phyloP scores from a whole-genome alignment of 2,329 filamentous ascomycete species.

The Fusarium sarcochroum region DNA sequence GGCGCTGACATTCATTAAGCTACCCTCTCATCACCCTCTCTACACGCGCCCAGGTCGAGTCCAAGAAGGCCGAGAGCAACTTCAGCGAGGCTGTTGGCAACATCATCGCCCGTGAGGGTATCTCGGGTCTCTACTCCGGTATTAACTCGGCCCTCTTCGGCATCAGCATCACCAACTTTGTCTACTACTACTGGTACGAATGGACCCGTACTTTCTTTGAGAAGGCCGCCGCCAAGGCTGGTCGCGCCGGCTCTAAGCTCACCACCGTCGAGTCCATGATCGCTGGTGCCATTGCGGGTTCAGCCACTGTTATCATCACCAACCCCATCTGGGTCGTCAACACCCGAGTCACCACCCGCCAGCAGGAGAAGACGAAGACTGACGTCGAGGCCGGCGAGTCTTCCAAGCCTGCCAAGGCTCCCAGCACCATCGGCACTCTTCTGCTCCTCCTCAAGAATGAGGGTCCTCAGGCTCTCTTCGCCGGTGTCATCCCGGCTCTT shows the following conservation, averaged over 20 bases:
- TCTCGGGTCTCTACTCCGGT: constrained; percentile 90
- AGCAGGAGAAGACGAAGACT: constrained; percentile 66
- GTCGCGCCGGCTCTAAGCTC: constrained; percentile 83
- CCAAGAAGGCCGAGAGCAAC: constrained; percentile 88
- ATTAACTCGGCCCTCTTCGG: constrained; percentile 96
- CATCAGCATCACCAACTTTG: constrained; percentile 98
- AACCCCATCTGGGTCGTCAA: constrained; percentile 99
- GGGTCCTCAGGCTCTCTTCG: constrained; percentile 86
- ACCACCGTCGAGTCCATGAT: constrained; percentile 95
- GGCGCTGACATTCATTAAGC: constrained; percentile 59
- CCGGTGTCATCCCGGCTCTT: constrained; percentile 91
- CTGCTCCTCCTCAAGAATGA: constrained; percentile 85
- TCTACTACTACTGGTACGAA: constrained; percentile 99
- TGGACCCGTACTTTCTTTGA: constrained; percentile 93
- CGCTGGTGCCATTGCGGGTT: constrained; percentile 92
- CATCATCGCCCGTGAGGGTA: constrained; percentile 92
- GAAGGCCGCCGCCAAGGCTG: constrained; percentile 78
- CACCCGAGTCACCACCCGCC: constrained; percentile 95
- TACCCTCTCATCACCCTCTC: constrained; percentile 98
- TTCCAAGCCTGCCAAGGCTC: constrained; percentile 63
- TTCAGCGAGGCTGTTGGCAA: constrained; percentile 86
- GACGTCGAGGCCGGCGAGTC: constrained; percentile 58
- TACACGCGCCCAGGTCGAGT: constrained; percentile 97
- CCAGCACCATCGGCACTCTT: constrained; percentile 85
- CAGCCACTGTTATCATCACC: constrained; percentile 93